A percentile compares a stretch with the other conserved stretches of the same genome.
Conservation (phyloP, 1,284 basidiomycete species). For the Rhodotorula sp. region DNA sequence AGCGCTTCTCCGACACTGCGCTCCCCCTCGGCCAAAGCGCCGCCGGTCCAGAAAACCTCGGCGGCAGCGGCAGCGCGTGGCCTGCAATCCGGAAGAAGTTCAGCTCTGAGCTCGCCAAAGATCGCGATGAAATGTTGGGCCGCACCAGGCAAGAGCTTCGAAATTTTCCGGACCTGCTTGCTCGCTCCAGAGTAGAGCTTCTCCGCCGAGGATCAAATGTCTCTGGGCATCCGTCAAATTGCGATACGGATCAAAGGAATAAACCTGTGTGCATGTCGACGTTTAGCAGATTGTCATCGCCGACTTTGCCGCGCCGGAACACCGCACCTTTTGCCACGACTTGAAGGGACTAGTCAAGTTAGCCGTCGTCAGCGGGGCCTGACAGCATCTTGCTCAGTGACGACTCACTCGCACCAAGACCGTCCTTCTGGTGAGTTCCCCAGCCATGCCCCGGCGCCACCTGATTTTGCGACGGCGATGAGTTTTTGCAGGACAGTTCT, state of each 20-base stretch:
- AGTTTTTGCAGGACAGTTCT: background rate
- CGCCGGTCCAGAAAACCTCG: constrained; percentile 78
- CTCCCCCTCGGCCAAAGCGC: constrained; percentile 49
- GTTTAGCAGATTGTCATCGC: constrained; percentile 19
- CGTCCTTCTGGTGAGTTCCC: constrained; percentile 58
- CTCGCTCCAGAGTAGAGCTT: constrained; percentile 75
- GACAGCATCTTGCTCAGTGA: too few relatives aligned
- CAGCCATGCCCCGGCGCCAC: constrained; percentile 72
- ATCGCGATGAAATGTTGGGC: background rate
- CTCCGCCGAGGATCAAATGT: constrained; percentile 61
- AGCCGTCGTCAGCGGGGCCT: too few relatives aligned
- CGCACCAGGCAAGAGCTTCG: constrained; percentile 65
- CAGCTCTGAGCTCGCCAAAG: background rate
- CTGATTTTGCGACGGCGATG: background rate
- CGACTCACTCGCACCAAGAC: constrained; percentile 59
- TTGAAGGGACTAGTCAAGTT: constrained; percentile 59
- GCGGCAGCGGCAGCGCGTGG: constrained; percentile 74
- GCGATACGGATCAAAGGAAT: constrained; percentile 69
- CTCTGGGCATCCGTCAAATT: constrained; percentile 58
- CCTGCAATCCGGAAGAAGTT: constrained; percentile 18
- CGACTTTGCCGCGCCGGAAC: background rate
- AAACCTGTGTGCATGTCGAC: constrained; percentile 53
- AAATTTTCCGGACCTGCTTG: constrained; percentile 69
- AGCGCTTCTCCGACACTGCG: constrained; percentile 63
- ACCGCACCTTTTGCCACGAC: constrained; percentile 64